Conservation (phyloP, 257 asterid species). For the Solanum microdontum region DNA sequence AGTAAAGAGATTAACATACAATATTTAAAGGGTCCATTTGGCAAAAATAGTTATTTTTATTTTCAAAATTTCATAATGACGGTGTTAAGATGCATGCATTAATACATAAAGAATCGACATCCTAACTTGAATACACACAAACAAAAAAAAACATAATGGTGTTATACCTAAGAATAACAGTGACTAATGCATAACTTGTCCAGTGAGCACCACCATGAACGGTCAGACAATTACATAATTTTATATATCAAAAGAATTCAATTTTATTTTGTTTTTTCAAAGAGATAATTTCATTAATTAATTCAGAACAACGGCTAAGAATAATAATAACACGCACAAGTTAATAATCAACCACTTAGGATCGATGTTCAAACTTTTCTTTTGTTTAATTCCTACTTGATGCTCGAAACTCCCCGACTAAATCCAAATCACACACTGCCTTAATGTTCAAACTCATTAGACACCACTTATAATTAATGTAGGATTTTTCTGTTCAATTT, state of each 20-base stretch:
- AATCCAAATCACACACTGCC: no score
- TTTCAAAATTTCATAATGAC: not conserved
- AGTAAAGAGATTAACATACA: not conserved
- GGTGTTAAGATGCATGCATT: not conserved
- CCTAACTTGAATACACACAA: not conserved
- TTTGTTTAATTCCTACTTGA: no score
- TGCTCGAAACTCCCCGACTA: rapidly evolving
- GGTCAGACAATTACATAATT: not conserved
- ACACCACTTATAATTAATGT: not conserved
- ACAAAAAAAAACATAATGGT: not conserved
- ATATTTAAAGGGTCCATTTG: not conserved
- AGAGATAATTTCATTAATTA: not conserved
- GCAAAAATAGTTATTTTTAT: not conserved
- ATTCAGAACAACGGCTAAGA: not conserved
- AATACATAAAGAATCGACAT: not conserved
- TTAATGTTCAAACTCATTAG: not conserved
- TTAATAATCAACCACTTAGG: not conserved
- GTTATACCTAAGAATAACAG: not conserved
- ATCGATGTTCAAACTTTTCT: not conserved
- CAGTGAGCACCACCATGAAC: not conserved
- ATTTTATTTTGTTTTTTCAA: not conserved
- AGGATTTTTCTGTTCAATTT: no score
- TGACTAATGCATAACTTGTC: not conserved
- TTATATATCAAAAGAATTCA: not conserved
- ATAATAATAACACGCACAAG: not conserved